Evolutionary conservation across 2,329 filamentous ascomycete genomes (phyloP).

Genomic region (Cryphonectria japonica): DNA sequence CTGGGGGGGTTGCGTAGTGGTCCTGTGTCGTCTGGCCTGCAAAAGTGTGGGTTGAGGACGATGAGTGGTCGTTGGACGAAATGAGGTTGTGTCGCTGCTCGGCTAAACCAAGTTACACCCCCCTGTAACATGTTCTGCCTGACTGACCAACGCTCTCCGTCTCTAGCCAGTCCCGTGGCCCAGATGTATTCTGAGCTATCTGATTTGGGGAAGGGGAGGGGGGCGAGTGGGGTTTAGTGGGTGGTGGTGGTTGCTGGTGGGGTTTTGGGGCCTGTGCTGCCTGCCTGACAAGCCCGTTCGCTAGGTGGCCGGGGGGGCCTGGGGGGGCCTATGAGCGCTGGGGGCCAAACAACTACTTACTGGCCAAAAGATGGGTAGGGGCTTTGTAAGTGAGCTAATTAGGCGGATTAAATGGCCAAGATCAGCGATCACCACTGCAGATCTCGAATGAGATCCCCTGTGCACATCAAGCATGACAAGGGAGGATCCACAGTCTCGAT

Average conservation of each 20-base stretch:
- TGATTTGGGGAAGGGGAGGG: background rate
- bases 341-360: background rate
- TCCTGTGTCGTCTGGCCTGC: slow-evolving; percentile 21
- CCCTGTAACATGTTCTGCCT: background rate
- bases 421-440: slow-evolving; percentile 1
- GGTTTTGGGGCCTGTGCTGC: too few relatives aligned
- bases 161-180: background rate
- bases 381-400: background rate
- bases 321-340: background rate
- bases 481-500: background rate
- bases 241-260: background rate
- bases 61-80: slow-evolving; percentile 24
- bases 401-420: background rate
- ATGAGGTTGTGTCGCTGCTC: slow-evolving; percentile 14
- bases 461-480: slow-evolving; percentile 1
- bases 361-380: background rate
- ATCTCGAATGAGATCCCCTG: background rate
- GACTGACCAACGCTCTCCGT: background rate
- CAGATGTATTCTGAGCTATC: background rate
- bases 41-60: slow-evolving; percentile 5
- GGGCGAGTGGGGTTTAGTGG: background rate
- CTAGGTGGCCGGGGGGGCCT: too few relatives aligned
- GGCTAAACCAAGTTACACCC: background rate
- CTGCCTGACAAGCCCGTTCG: background rate
- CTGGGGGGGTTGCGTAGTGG: background rate